Base-by-base conservation (phyloP, 192 early-diverging fungal genomes). In the Polychytrium aggregatum region DNA sequence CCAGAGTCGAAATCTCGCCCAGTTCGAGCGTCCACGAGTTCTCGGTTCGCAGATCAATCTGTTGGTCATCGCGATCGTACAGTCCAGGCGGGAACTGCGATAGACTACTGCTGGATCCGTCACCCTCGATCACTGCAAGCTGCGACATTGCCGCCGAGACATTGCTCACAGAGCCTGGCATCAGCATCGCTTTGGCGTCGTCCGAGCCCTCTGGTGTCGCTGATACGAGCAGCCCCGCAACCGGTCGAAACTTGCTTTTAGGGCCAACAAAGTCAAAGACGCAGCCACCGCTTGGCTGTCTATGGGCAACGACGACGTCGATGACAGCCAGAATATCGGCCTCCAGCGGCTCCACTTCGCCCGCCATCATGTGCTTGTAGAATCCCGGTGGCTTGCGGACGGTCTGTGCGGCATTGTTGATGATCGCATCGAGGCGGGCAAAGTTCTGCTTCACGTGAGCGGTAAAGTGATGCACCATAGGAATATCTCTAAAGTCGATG, bases 401-500 rank as follows among this genome's bases (percentile, higher is more conserved):
- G 5, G 75, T 78, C 44, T 78, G 75, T 6, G 75, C 75, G 14
- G 75, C 75, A 62, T 78, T 78, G 58, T 78, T 78, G 47, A 78
- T 75, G 49, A 78, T 54, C 7, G 62, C 69, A 45, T 78, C 71
- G 6, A 78, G 48, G 16, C 63, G 50, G 21, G 45, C 35, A 37
- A 64, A 71, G 7, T 47, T 51, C 22, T 57, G 39, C 51, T 63
- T 66, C 30, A 78, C 52, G 37, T 74, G 60, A 1, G 44, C 37
- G 43, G 60, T 62, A 55, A 78, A 73, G 41, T 74, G 63, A 29
- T 68, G 71, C 11, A 78, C 48, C 63, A 71, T 67, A 0, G 53
- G 46, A 26, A 78, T 63, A 40, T 78, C 69, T 20, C 75, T 54
- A 47, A 78, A 78, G 52, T 78, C 75, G 20, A 78, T 38, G 18